phyloP scores from a whole-genome alignment of 306 rosid species.

The Echinosophora koreensis region DNA sequence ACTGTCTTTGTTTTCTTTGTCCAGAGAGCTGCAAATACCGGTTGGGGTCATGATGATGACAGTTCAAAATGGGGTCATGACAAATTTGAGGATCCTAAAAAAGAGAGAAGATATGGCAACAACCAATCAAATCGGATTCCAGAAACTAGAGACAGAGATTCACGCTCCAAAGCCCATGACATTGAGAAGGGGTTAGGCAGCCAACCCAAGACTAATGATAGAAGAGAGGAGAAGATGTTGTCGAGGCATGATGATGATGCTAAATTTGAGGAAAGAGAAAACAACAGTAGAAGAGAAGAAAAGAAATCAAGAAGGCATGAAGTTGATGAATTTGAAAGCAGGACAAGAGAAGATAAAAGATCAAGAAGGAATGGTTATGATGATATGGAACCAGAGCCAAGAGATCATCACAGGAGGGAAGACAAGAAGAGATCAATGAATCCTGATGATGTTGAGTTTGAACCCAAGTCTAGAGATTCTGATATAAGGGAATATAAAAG shows the following conservation, averaged over 20 bases:
- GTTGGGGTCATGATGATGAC: constrained; percentile 79
- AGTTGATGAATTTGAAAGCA: constrained; percentile 49
- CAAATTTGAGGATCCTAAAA: constrained; percentile 67
- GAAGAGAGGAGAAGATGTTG: constrained; percentile 52
- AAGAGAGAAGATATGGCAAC: constrained; percentile 52
- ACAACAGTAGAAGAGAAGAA: constrained; percentile 58
- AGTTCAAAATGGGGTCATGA: constrained; percentile 71
- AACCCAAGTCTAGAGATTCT: constrained; percentile 55
- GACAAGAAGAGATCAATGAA: constrained; percentile 55
- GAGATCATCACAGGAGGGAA: constrained; percentile 61
- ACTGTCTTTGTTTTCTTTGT: constrained; percentile 42
- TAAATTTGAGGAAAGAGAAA: constrained; percentile 54
- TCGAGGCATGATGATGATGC: constrained; percentile 35
- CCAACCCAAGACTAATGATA: constrained; percentile 52
- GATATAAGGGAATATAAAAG: constrained; percentile 64
- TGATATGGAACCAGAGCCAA: constrained; percentile 50
- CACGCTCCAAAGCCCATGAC: constrained; percentile 46
- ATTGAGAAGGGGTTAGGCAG: constrained; percentile 47
- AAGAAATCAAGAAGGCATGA: constrained; percentile 53
- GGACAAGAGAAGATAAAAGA: constrained; percentile 59
- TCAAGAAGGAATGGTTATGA: constrained; percentile 40
- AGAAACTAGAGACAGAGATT: constrained; percentile 53
- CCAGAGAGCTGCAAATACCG: constrained; percentile 97
- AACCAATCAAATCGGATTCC: constrained; percentile 45
- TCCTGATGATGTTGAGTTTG: constrained; percentile 52